A percentile compares a stretch with the other conserved stretches of the same genome.
Conservation (phyloP, 1,284 basidiomycete species). For the Trichosporon sp. region DNA sequence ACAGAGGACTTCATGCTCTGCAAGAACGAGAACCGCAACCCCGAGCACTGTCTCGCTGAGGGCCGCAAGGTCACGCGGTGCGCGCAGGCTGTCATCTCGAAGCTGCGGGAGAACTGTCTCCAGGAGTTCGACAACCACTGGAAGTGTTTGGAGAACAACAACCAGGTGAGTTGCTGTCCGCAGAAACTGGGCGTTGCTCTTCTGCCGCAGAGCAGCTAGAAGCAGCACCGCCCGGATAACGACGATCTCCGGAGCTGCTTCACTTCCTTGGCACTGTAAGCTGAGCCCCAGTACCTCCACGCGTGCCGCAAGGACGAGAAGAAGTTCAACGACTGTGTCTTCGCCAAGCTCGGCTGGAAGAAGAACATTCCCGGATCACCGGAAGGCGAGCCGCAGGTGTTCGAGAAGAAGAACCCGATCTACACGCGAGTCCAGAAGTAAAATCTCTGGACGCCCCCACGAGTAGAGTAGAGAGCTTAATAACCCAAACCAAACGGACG, state of each 20-base stretch:
- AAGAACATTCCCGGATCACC: constrained; percentile 94
- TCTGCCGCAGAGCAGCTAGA: too few relatives aligned
- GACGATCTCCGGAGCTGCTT: too few relatives aligned
- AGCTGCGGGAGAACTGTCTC: constrained; percentile 90
- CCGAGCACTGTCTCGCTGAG: constrained; percentile 92
- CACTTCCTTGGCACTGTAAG: not conserved
- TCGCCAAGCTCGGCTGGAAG: constrained; percentile 88
- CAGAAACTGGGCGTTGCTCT: too few relatives aligned
- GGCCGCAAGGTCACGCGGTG: constrained; percentile 95
- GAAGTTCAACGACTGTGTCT: constrained; percentile 90
- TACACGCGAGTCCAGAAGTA: constrained; percentile 76
- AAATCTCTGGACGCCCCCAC: constrained; percentile 30
- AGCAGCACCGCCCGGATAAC: too few relatives aligned
- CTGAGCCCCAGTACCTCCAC: constrained; percentile 72
- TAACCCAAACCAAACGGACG: not conserved
- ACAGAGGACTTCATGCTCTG: constrained; percentile 99
- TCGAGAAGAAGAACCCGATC: constrained; percentile 85
- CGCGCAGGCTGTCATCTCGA: constrained; percentile 85
- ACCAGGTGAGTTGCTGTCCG: constrained; percentile 69
- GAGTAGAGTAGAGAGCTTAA: constrained; percentile 9
- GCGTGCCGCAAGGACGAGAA: constrained; percentile 88
- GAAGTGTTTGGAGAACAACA: constrained; percentile 91
- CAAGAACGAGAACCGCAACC: constrained; percentile 87
- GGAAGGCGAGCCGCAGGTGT: constrained; percentile 78
- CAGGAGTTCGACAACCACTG: constrained; percentile 90